These are phyloP conservation scores for Eleusine indica DNA, from an alignment of 176 grass and related monocot genomes.

Conservation along the genomic window DNA sequence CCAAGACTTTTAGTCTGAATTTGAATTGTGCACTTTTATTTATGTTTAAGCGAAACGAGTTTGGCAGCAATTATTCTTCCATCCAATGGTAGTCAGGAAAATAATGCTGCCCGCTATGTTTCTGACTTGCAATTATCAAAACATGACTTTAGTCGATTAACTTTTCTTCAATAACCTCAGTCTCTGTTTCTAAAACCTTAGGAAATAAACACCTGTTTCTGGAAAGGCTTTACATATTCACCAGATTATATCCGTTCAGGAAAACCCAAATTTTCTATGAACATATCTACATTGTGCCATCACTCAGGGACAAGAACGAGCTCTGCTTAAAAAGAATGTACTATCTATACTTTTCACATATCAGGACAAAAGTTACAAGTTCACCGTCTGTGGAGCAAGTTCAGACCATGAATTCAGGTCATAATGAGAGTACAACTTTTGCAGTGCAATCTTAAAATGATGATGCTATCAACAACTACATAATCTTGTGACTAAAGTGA, in stretches of 20 bases:
- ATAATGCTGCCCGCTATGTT: too few relatives aligned
- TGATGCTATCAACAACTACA: conserved; percentile 11
- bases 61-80: too few relatives aligned
- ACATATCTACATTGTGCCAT: neutral
- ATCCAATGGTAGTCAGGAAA: too few relatives aligned
- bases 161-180: too few relatives aligned
- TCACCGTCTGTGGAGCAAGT: neutral
- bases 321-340: neutral
- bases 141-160: too few relatives aligned
- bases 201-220: too few relatives aligned
- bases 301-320: neutral
- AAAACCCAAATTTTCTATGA: neutral
- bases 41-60: too few relatives aligned
- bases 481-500: neutral
- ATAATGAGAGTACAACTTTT: neutral
- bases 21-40: too few relatives aligned
- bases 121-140: too few relatives aligned
- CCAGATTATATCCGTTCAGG: neutral
- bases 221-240: neutral
- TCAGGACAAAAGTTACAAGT: conserved; percentile 8
- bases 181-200: too few relatives aligned
- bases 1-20: too few relatives aligned
- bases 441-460: neutral
- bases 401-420: neutral
- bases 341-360: conserved; percentile 13